Conservation (phyloP, 1,284 basidiomycete species). For the Ganoderma sp. region DNA sequence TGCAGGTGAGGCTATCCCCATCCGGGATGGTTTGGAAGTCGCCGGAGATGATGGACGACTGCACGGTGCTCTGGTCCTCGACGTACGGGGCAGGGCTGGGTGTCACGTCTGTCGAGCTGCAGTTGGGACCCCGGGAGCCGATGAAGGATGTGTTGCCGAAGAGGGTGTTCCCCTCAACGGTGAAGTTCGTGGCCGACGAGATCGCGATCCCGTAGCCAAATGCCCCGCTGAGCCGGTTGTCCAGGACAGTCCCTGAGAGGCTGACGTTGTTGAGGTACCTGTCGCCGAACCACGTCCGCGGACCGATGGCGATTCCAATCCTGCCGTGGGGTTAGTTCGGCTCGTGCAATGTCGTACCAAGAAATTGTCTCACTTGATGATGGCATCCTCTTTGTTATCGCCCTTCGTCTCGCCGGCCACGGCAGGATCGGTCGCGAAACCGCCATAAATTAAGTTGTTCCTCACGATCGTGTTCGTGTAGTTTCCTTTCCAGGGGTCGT, state of each 20-base stretch:
- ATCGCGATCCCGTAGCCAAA: constrained; percentile 76
- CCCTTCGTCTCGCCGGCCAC: constrained; percentile 53
- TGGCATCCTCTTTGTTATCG: constrained; percentile 60
- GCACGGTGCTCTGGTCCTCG: constrained; percentile 53
- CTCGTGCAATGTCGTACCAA: not conserved
- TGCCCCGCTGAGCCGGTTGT: constrained; percentile 76
- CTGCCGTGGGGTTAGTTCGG: constrained; percentile 38
- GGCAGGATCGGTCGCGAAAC: constrained; percentile 60
- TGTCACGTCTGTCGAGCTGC: constrained; percentile 56
- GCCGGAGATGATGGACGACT: constrained; percentile 52
- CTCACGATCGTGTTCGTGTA: constrained; percentile 72
- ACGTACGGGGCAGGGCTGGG: constrained; percentile 66
- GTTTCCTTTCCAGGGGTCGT: constrained; percentile 74
- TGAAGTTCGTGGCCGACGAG: constrained; percentile 69
- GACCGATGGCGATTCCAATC: constrained; percentile 79
- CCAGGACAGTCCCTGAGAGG: constrained; percentile 60
- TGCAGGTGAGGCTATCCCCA: constrained; percentile 66
- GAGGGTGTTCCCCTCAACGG: constrained; percentile 67
- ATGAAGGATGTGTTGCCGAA: constrained; percentile 80
- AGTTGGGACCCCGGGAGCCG: constrained; percentile 73
- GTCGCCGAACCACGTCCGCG: constrained; percentile 78
- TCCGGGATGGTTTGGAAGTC: constrained; percentile 58
- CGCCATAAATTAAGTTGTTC: constrained; percentile 74
- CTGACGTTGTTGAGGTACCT: constrained; percentile 65
- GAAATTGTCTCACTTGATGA: constrained; percentile 64